Evolutionary conservation across 352 stramenopile genomes (phyloP).

Genomic region (Phytopythium chamaehyphon): DNA sequence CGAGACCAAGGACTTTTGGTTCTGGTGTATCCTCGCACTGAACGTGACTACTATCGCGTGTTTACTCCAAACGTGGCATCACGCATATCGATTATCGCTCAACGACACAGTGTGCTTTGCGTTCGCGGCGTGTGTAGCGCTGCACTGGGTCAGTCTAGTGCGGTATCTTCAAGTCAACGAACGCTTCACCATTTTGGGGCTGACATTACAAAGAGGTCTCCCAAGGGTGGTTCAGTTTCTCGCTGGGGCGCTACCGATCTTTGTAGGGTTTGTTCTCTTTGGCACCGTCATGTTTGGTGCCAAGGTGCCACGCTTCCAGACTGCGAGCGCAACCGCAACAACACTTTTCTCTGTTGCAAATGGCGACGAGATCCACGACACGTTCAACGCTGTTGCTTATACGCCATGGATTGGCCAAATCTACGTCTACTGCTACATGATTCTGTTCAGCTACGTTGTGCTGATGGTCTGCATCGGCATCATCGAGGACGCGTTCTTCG

Average conservation of each 20-base stretch:
- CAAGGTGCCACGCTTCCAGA: constrained; percentile 76
- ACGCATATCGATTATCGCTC: constrained; percentile 50
- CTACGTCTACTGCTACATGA: constrained; percentile 86
- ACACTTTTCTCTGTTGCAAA: constrained; percentile 87
- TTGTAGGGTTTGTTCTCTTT: constrained; percentile 84
- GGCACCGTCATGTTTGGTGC: constrained; percentile 84
- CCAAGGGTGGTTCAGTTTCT: constrained; percentile 78
- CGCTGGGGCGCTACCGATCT: constrained; percentile 77
- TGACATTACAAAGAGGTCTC: constrained; percentile 64
- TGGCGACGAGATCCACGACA: constrained; percentile 85
- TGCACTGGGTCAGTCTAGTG: constrained; percentile 77
- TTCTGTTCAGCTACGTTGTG: constrained; percentile 88
- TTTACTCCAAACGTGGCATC: constrained; percentile 44
- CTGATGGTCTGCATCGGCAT: constrained; percentile 89
- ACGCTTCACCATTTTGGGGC: constrained; percentile 70
- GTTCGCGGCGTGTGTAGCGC: constrained; percentile 60
- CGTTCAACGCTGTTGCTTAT: constrained; percentile 68
- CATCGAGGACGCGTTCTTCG: constrained; percentile 88
- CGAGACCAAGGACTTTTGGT: constrained; percentile 55
- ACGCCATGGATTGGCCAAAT: constrained; percentile 75
- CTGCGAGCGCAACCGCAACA: constrained; percentile 50
- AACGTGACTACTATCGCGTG: constrained; percentile 54
- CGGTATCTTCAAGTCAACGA: constrained; percentile 67
- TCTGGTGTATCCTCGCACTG: constrained; percentile 46
- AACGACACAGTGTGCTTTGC: constrained; percentile 50